Conservation (phyloP, 2,329 filamentous ascomycete genomes). For the Ophiostoma perfectum region DNA sequence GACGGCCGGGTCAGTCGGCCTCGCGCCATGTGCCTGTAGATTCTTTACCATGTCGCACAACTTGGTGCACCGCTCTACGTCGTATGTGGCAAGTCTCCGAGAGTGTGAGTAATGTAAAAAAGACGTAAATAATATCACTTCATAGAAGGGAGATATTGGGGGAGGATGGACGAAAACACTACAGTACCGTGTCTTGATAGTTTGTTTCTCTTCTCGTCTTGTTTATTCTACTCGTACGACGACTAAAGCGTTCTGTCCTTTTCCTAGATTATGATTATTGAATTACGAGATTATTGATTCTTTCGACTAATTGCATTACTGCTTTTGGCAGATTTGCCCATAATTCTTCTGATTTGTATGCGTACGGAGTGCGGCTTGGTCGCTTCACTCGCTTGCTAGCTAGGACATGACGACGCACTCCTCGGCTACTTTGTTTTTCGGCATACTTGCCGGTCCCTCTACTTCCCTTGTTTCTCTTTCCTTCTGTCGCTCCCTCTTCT, state of each 20-base stretch:
- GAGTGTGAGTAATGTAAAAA: too few relatives aligned
- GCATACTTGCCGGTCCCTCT: conserved; percentile 8
- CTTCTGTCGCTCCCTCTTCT: background rate
- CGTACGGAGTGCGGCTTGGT: background rate
- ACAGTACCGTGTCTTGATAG: background rate
- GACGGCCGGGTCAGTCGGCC: conserved; percentile 5
- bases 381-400: background rate
- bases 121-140: background rate
- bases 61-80: too few relatives aligned
- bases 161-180: too few relatives aligned
- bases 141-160: background rate
- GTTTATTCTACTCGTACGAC: background rate
- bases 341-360: background rate
- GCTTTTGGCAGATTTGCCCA: background rate
- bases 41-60: background rate
- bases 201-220: background rate
- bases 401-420: conserved; percentile 1
- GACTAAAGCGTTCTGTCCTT: background rate
- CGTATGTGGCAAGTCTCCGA: background rate
- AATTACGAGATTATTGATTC: too few relatives aligned
- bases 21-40: background rate
- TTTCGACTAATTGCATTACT: background rate
- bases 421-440: background rate
- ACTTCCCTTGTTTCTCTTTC: background rate
- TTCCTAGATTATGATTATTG: too few relatives aligned